Base-by-base conservation (phyloP, 495 filamentous ascomycete species). In the Penicillium chermesinum region DNA sequence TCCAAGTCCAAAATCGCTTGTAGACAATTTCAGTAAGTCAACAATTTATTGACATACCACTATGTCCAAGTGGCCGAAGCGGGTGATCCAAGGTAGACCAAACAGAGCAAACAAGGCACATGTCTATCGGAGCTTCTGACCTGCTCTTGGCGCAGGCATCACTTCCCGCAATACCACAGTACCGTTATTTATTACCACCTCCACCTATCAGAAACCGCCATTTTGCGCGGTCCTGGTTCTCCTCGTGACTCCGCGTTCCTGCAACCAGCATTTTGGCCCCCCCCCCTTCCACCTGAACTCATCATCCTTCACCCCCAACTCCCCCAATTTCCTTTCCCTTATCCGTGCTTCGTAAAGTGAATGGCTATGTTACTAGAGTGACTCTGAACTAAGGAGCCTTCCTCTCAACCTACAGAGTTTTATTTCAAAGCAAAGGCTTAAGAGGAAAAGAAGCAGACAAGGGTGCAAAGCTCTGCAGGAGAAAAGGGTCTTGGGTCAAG, bases 261-360 rank as follows among this genome's bases (percentile, higher is more conserved):
- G 25, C 25, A 30, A 30, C 25, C 20, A 41, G 36, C 48, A 42
- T 40, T 52, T 56, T 27, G 33, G 35, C 27, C 44, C 42, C 44
- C 44, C 42, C 44, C 49, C 44, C 36, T 52, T 49, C 37, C 41
- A 46, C 55, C 49, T 52, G 45, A 41, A 34, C 54, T 50, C 41
- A 38, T 49, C 44, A 32, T 48, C 54, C 50, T n/a, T 41, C 40
- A 54, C 52, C 53, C 49, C 56, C 53, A 51, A 55, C 39, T 37
- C 48, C 44, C 52, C 60, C 51, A 52, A 53, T 44, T 33, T 48
- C 46, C 45, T 14, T 46, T 38, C 56, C 50, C 50, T 54, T 21
- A 49, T 54, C 55, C 46, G 50, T 56, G 60, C 54, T 57, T 61
- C 66, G 72, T 75, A 75, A 75, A 71, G 64, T 65, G 61, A 69